Base-by-base conservation (phyloP, 768 basidiomycete genomes). In the Calvatia gigantea region DNA sequence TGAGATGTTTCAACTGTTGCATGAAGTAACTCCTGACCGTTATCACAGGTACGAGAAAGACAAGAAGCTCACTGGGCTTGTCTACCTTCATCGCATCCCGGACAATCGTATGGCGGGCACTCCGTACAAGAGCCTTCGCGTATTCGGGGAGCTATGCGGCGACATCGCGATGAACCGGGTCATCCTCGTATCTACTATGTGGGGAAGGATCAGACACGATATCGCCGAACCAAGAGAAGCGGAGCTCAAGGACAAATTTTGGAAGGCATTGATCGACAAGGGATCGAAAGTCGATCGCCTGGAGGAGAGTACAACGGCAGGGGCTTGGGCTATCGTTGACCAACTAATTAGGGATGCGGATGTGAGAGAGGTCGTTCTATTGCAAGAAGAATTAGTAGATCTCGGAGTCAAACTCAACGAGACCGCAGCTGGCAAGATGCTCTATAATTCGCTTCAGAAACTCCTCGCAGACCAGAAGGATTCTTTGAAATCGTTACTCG, bases 141-240 rank as follows among this genome's bases (percentile, higher is more conserved):
- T 81, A 66, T 81, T 83, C 65, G 67, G 74, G 44, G 71, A 77
- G 54, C 69, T 83, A 11, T 83, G 82, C 58, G 82, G 82, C 11
- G 76, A 78, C 21, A 68, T 56, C 45, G 45, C 43, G 4, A 42
- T 54, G 28, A 21, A 19, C 7, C 50, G 33, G 38, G 47, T 56
- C 4, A 27, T 56, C 14, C 39, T 56, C 6, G 35, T 28, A 5
- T 50, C 55, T 5, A 56, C 55, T 3, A 47, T 48, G 47, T 56
- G 55, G 55, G n/a, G n/a, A n/a, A n/a, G n/a, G n/a, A n/a, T n/a
- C n/a, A n/a, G n/a, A n/a, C n/a, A n/a, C n/a, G n/a, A n/a, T n/a
- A n/a, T n/a, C n/a, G n/a, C n/a, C n/a, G n/a, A n/a, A n/a, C n/a
- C n/a, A n/a, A n/a, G n/a, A n/a, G n/a, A n/a, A n/a, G n/a, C n/a